These are phyloP conservation scores for Fusarium sp. DNA, from an alignment of 2,329 filamentous ascomycete genomes.

Conservation along the genomic window DNA sequence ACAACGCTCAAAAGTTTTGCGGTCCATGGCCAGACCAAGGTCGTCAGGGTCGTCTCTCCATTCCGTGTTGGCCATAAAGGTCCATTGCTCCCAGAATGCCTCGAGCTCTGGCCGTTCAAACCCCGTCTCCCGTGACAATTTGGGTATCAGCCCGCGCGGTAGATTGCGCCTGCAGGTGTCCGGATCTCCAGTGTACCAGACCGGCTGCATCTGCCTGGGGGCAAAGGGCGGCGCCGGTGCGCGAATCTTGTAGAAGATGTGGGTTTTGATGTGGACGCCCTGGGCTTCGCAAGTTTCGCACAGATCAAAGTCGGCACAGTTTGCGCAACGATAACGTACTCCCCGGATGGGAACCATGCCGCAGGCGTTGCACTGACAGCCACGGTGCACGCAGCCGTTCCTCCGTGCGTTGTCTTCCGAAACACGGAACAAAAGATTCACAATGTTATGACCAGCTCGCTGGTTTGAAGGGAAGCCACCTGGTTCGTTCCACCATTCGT, in stretches of 20 bases:
- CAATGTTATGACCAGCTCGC: conserved; percentile 80
- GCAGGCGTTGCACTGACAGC: conserved; percentile 92
- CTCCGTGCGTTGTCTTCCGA: conserved; percentile 91
- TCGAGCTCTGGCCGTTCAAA: conserved; percentile 91
- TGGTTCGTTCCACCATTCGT: conserved; percentile 66
- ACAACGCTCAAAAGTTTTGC: conserved; percentile 91
- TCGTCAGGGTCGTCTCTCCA: conserved; percentile 85
- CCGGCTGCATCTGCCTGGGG: conserved; percentile 81
- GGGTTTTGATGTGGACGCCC: conserved; percentile 84
- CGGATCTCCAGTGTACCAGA: conserved; percentile 91
- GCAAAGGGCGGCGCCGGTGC: conserved; percentile 89
- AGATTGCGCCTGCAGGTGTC: conserved; percentile 76
- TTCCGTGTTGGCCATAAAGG: conserved; percentile 88
- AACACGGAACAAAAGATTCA: conserved; percentile 88
- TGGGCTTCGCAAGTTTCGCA: conserved; percentile 92
- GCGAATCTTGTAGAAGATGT: conserved; percentile 96
- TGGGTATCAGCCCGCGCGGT: conserved; percentile 74
- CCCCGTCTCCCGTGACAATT: conserved; percentile 76
- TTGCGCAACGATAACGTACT: conserved; percentile 92
- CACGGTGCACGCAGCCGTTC: conserved; percentile 91
- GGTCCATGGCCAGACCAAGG: conserved; percentile 86
- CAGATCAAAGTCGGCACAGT: conserved; percentile 95
- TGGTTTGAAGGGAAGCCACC: conserved; percentile 55
- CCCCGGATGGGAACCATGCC: conserved; percentile 90
- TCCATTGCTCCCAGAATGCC: conserved; percentile 97